Base-by-base conservation (phyloP, 495 filamentous ascomycete species). In the Trichocladium uniseriatum region DNA sequence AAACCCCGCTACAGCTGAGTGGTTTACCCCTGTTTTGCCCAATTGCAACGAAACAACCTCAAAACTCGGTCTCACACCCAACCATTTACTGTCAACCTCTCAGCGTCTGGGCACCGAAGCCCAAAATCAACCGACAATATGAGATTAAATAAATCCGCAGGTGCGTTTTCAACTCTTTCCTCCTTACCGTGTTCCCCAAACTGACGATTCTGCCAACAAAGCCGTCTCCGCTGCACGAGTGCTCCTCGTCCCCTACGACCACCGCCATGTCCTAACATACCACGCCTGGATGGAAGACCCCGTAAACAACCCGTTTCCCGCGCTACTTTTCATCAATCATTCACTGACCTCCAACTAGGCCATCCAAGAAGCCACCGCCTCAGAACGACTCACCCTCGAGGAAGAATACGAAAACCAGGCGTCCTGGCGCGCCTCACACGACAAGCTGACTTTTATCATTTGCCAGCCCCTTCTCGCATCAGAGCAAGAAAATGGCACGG, bases 271-370 rank as follows among this genome's bases (percentile, higher is more conserved):
- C 29, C 74, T 74, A 8, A 81, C 72, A 2, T 95, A 95, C 55
- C 86, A 94, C 54, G 68, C 78, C 59, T 95, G 89, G 89, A 95
- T 95, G 89, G 73, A 91, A 73, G 83, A 92, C 56, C 75, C 82
- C 48, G 87, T 91, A 69, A 45, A 62, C 34, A 32, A 5, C 39
- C 14, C n/a, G 3, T n/a, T 7, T 7, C 31, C 20, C 6, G 4
- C 5, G 16, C 15, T 18, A 11, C 3, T 14, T 49, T n/a, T 38
- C 32, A 35, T 31, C 2, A 38, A 29, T 16, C 10, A 44, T 19
- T 29, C 32, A 13, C 39, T 43, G 8, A 56, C 45, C 38, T 18
- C 29, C 37, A 21, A 18, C 15, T 39, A 89, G 83, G 82, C 81
- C 57, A 84, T 95, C 55, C 89, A 82, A 73, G 66, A 81, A 72